phyloP scores from a whole-genome alignment of 345 rosid genomes.

The Eucalyptus globulus region DNA sequence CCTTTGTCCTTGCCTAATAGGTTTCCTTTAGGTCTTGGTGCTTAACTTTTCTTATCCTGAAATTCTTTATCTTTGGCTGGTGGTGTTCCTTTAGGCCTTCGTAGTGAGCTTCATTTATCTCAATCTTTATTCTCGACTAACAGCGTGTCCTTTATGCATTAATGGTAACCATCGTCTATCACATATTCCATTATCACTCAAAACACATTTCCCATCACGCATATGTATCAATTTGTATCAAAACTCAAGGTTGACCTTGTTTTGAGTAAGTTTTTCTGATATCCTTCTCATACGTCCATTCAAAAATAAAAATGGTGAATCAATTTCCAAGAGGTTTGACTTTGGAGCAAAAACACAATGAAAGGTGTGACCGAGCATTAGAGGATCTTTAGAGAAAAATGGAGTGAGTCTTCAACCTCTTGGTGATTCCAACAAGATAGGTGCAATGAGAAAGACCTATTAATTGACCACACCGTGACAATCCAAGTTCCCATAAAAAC shows the following conservation, averaged over 20 bases:
- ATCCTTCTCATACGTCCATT: neutral
- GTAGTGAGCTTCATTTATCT: neutral
- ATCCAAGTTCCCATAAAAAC: neutral
- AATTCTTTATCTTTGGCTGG: neutral
- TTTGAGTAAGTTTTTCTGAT: neutral
- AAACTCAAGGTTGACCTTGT: neutral
- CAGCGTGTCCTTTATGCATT: neutral
- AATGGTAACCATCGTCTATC: neutral
- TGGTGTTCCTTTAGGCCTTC: neutral
- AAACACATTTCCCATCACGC: neutral
- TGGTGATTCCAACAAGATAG: too few relatives aligned
- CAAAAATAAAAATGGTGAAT: neutral
- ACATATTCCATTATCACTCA: neutral
- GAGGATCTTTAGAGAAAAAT: too few relatives aligned
- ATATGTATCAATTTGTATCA: neutral
- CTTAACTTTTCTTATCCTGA: neutral
- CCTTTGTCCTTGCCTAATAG: neutral
- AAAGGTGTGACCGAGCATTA: too few relatives aligned
- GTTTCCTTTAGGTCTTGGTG: neutral
- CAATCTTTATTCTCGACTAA: rapidly evolving
- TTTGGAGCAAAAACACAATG: neutral
- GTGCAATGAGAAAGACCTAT: too few relatives aligned
- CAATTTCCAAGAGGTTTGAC: neutral
- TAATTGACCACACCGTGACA: rapidly evolving
- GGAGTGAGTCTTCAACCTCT: too few relatives aligned